A percentile compares a stretch with the other conserved stretches of the same genome.
phyloP scores from a whole-genome alignment of 305 asterid species.

The Galium porrigens region DNA sequence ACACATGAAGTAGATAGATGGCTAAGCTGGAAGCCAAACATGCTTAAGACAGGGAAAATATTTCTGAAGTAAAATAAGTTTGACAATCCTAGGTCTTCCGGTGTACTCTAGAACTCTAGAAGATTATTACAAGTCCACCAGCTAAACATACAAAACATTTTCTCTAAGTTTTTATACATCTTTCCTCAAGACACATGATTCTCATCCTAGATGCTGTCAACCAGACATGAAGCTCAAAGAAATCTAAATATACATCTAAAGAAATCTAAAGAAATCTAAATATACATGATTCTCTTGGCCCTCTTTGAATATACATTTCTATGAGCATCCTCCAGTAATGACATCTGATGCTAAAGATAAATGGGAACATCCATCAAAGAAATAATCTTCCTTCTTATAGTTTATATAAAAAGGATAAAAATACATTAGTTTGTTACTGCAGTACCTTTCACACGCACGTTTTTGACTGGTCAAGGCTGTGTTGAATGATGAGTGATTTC shows the following conservation, averaged over 20 bases:
- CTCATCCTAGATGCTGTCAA: neutral
- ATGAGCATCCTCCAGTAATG: neutral
- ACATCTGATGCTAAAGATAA: neutral
- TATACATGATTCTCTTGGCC: neutral
- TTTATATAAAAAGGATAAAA: neutral
- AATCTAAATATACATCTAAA: no score
- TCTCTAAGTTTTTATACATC: neutral
- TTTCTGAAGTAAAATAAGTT: neutral
- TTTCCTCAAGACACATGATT: neutral
- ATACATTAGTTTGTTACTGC: neutral
- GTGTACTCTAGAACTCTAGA: neutral
- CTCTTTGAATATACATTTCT: no score
- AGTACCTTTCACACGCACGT: constrained; percentile 19
- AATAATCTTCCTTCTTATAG: neutral
- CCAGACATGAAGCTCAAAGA: neutral
- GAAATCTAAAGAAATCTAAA: neutral
- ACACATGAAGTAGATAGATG: neutral
- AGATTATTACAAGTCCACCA: neutral
- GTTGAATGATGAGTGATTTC: constrained; percentile 16
- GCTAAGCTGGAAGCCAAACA: neutral
- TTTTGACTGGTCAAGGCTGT: constrained; percentile 10
- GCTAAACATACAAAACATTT: neutral
- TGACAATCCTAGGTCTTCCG: neutral
- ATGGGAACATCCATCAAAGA: neutral
- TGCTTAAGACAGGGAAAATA: neutral